Conservation (phyloP, 306 rosid species). For the Crataegus laevigata region DNA sequence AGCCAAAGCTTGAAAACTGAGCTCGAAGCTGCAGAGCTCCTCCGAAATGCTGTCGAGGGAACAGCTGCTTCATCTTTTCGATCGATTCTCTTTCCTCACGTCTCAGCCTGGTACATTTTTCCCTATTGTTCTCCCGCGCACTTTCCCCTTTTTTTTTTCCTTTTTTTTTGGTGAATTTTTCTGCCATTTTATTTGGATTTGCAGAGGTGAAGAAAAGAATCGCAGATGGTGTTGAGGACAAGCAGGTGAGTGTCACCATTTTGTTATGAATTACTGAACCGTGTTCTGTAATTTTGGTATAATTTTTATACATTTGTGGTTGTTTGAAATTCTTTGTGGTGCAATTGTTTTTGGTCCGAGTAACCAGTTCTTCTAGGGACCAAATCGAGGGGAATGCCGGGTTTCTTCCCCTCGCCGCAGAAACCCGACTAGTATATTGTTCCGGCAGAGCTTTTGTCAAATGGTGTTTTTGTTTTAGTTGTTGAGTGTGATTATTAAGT, state of each 20-base stretch:
- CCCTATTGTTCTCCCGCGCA: background rate
- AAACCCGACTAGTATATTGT: too few relatives aligned
- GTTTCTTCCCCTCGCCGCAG: too few relatives aligned
- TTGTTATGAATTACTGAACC: background rate
- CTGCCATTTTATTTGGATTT: background rate
- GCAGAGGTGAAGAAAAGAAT: slow-evolving; percentile 74
- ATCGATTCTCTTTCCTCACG: slow-evolving; percentile 50
- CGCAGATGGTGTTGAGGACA: slow-evolving; percentile 56
- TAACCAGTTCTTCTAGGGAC: too few relatives aligned
- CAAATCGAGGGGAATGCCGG: too few relatives aligned
- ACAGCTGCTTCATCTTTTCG: slow-evolving; percentile 62
- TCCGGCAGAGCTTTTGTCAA: too few relatives aligned
- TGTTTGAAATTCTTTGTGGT: too few relatives aligned
- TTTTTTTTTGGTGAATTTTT: background rate
- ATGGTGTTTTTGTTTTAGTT: background rate
- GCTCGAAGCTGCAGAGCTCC: slow-evolving; percentile 16
- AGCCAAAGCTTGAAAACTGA: background rate
- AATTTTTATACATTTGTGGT: too few relatives aligned
- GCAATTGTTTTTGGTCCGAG: too few relatives aligned
- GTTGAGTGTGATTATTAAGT: slow-evolving; percentile 5
- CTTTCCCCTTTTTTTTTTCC: background rate
- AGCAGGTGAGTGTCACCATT: slow-evolving; percentile 39
- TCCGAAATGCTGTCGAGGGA: slow-evolving; percentile 41
- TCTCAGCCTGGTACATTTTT: slow-evolving; percentile 51
- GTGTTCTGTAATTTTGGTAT: background rate